Conservation (phyloP, 164 flowering plant genomes). For the Stephania yunnanensis region DNA sequence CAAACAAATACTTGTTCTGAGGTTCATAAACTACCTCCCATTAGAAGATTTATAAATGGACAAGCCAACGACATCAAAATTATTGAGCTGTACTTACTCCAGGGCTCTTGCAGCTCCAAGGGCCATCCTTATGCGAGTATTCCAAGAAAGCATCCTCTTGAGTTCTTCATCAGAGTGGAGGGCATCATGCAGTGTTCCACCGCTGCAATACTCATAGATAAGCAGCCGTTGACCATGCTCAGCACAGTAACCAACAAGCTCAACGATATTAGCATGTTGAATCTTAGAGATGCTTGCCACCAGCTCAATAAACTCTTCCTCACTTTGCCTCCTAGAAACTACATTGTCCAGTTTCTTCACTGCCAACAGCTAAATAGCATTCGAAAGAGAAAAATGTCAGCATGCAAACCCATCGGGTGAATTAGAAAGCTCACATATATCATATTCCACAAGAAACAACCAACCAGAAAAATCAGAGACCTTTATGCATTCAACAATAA, state of each 20-base stretch:
- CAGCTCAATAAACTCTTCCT: conserved; percentile 53
- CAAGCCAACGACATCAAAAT: not conserved
- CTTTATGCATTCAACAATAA: not conserved
- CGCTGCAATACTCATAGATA: conserved; percentile 53
- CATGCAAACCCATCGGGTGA: not conserved
- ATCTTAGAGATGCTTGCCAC: conserved; percentile 50
- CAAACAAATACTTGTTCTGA: not conserved
- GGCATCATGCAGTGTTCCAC: conserved; percentile 71
- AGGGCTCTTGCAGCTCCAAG: conserved; percentile 88
- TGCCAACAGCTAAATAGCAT: conserved; percentile 47
- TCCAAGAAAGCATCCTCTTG: conserved; percentile 66
- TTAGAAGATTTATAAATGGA: not conserved
- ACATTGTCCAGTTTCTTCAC: conserved; percentile 63
- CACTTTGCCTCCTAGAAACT: conserved; percentile 32
- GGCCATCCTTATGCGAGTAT: conserved; percentile 56
- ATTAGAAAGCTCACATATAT: not conserved
- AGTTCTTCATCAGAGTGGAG: conserved; percentile 52
- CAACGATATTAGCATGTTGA: conserved; percentile 52
- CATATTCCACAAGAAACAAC: not conserved
- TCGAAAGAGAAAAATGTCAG: not conserved
- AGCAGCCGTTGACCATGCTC: conserved; percentile 78
- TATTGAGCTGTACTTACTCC: conserved; percentile 51
- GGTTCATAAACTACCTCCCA: no score
- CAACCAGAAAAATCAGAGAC: not conserved
- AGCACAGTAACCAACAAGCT: conserved; percentile 76